These are phyloP conservation scores for Orychophragmus violaceus DNA, from an alignment of 345 rosid genomes.

Conservation along the genomic window DNA sequence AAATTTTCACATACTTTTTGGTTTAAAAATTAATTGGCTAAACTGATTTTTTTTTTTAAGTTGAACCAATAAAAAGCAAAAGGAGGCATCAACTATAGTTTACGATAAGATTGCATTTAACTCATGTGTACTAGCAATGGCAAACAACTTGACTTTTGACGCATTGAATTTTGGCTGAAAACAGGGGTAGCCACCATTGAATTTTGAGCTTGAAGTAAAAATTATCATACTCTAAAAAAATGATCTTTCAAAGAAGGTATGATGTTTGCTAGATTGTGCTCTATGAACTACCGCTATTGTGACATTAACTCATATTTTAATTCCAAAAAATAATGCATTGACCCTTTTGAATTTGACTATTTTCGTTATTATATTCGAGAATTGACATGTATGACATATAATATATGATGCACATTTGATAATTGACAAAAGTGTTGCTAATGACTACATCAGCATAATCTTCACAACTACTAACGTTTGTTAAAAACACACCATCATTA, in stretches of 20 bases:
- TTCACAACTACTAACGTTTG: slow-evolving; percentile 20
- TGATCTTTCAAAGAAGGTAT: not conserved
- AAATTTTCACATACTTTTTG: too few species aligned
- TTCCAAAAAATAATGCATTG: slow-evolving; percentile 6
- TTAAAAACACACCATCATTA: slow-evolving; percentile 12
- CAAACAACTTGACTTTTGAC: not conserved
- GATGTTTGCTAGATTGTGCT: slow-evolving; percentile 4
- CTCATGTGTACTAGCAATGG: not conserved
- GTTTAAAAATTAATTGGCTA: too few species aligned
- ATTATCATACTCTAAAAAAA: not conserved
- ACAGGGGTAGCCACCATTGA: not conserved
- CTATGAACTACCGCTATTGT: not conserved
- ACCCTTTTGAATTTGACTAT: slow-evolving; percentile 24
- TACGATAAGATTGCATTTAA: not conserved
- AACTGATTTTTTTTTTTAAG: too few species aligned
- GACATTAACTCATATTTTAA: not conserved
- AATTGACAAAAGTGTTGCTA: not conserved
- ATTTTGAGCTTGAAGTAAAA: not conserved
- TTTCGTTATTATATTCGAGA: too few species aligned
- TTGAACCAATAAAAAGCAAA: not conserved
- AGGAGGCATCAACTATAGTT: not conserved
- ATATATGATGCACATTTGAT: slow-evolving; percentile 5
- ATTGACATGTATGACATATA: too few species aligned
- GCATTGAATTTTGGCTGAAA: not conserved
- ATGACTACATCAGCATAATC: too few species aligned